These are phyloP conservation scores for Chaetomiaceae sp. DNA, from an alignment of 2,329 filamentous ascomycete genomes.

Conservation along the genomic window DNA sequence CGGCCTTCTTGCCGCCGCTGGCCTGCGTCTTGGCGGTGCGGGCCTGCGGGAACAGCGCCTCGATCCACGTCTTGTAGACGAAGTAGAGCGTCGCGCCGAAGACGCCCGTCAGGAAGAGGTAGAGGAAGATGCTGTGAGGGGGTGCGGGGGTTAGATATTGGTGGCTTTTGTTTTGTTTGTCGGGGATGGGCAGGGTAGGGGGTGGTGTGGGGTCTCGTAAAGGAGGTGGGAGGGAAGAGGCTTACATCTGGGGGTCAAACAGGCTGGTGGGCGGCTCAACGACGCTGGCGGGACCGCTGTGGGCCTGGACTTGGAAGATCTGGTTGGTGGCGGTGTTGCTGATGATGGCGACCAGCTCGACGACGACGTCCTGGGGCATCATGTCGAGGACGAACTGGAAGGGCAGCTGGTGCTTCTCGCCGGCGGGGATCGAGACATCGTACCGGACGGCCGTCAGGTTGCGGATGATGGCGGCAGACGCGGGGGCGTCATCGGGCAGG, in stretches of 20 bases:
- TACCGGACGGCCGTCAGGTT: slow-evolving; percentile 80
- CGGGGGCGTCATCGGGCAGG: slow-evolving; percentile 45
- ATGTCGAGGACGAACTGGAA: slow-evolving; percentile 88
- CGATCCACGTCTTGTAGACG: slow-evolving; percentile 98
- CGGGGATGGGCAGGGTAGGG: too few species aligned
- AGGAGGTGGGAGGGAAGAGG: slow-evolving; percentile 35
- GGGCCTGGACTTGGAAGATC: slow-evolving; percentile 72
- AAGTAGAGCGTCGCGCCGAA: slow-evolving; percentile 86
- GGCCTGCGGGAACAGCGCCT: slow-evolving; percentile 88
- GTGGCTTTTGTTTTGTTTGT: not conserved
- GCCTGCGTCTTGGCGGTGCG: slow-evolving; percentile 47
- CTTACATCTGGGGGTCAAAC: slow-evolving; percentile 93
- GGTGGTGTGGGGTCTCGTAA: slow-evolving; percentile 37
- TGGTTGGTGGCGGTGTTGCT: slow-evolving; percentile 55
- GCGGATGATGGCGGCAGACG: slow-evolving; percentile 59
- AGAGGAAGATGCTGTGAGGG: slow-evolving; percentile 82
- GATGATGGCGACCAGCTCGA: slow-evolving; percentile 73
- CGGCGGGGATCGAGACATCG: slow-evolving; percentile 66
- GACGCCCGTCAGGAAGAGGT: slow-evolving; percentile 76
- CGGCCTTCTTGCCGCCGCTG: slow-evolving; percentile 51
- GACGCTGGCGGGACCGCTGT: slow-evolving; percentile 76
- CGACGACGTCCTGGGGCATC: slow-evolving; percentile 80
- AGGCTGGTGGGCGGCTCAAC: slow-evolving; percentile 89
- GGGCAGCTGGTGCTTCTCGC: slow-evolving; percentile 69
- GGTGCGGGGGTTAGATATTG: slow-evolving; percentile 1